Percentiles rank a stretch among this genome's conserved stretches.
These are phyloP conservation scores for Wallacemonas sp. DNA, from an alignment of 208 protist species.

Conservation along the genomic window DNA sequence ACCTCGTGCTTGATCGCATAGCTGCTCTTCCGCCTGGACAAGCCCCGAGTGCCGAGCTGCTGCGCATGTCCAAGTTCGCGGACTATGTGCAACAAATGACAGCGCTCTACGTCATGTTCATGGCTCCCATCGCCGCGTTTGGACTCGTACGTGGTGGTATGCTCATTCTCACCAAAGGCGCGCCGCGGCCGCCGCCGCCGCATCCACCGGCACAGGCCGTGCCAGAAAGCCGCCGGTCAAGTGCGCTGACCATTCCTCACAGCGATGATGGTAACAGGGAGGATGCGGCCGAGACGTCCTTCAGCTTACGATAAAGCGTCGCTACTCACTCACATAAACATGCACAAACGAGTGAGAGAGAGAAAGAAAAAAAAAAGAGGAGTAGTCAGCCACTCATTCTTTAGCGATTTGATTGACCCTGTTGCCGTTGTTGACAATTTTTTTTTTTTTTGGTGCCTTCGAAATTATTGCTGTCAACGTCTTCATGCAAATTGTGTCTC, in stretches of 20 bases:
- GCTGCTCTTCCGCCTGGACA: conserved; percentile 28
- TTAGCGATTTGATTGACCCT: too few relatives aligned
- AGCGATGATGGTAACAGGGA: neutral
- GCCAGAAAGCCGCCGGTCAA: neutral
- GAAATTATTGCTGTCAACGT: too few relatives aligned
- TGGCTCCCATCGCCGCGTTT: conserved; percentile 66
- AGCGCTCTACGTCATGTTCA: conserved; percentile 82
- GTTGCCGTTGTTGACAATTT: too few relatives aligned
- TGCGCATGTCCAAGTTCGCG: conserved; percentile 40
- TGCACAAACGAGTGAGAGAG: neutral
- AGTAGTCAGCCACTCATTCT: too few relatives aligned
- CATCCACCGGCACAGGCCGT: neutral
- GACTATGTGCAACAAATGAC: conserved; percentile 73
- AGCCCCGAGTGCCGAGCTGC: conserved; percentile 16
- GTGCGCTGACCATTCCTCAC: neutral
- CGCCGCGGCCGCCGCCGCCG: neutral
- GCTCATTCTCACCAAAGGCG: conserved; percentile 34
- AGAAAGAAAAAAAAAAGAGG: too few relatives aligned
- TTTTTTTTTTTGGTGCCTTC: too few relatives aligned
- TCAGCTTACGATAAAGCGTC: too few relatives aligned
- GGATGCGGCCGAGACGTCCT: neutral
- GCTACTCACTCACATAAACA: neutral
- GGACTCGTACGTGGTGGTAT: conserved; percentile 58
- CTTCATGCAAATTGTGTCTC: too few relatives aligned
- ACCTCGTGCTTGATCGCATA: conserved; percentile 46